Conservation (phyloP, 2,329 filamentous ascomycete species). For the Pestalotiopsis sp. region DNA sequence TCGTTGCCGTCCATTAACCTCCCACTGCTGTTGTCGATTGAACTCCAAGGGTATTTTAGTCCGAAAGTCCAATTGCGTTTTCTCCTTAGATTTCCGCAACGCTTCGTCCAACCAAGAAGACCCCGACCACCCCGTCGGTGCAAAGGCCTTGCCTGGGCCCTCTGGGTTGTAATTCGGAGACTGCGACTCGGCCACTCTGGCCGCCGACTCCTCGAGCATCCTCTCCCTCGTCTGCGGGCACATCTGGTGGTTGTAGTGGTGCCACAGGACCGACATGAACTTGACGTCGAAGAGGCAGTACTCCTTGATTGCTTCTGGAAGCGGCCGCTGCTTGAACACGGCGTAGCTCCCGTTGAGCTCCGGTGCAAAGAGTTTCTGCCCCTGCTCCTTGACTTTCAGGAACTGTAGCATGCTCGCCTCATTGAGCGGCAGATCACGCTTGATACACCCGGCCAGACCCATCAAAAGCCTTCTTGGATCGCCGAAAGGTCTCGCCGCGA, state of each 20-base stretch:
- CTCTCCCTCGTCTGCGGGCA: slow-evolving; percentile 18
- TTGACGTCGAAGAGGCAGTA: slow-evolving; percentile 53
- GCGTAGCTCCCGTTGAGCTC: slow-evolving; percentile 44
- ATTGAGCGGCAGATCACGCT: slow-evolving; percentile 18
- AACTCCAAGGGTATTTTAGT: too few relatives aligned
- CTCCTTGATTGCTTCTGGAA: slow-evolving; percentile 36
- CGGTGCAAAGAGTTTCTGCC: slow-evolving; percentile 40
- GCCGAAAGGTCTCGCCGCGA: slow-evolving; percentile 29
- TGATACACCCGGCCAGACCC: slow-evolving; percentile 40
- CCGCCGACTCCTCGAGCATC: slow-evolving; percentile 27
- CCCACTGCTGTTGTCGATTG: too few relatives aligned
- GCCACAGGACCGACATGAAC: slow-evolving; percentile 38
- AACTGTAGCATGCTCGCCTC: slow-evolving; percentile 4
- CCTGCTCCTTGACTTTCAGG: slow-evolving; percentile 41
- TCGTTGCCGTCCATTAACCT: too few relatives aligned
- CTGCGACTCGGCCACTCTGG: slow-evolving; percentile 24
- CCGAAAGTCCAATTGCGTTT: too few relatives aligned
- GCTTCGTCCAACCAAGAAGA: too few relatives aligned
- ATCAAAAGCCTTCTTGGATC: slow-evolving; percentile 22
- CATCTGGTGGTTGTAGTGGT: slow-evolving; percentile 28
- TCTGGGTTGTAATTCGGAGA: not conserved
- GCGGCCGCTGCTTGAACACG: slow-evolving; percentile 49
- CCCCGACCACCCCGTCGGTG: too few relatives aligned
- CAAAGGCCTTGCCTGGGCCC: too few relatives aligned
- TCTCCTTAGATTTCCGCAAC: too few relatives aligned